Percentiles rank a stretch among this genome's conserved stretches.
Evolutionary conservation across 2,329 filamentous ascomycete genomes (phyloP).

Genomic region (Colletotrichum scovillei): DNA sequence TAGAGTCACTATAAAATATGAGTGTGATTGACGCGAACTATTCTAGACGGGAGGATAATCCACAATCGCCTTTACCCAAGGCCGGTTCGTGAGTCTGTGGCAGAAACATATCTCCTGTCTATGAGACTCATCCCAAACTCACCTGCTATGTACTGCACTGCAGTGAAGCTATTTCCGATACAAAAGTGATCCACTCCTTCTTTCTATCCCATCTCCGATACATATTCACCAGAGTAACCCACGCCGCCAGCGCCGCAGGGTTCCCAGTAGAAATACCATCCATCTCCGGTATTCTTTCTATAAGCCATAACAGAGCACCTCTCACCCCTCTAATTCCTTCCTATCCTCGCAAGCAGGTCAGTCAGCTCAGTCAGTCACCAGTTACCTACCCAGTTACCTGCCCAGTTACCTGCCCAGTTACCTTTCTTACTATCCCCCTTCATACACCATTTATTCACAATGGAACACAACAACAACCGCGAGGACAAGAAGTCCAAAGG

Average conservation of each 20-base stretch:
- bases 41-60: not conserved
- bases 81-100: too few relatives aligned
- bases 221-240: not conserved
- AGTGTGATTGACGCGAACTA: not conserved
- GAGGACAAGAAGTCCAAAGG: too few relatives aligned
- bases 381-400: too few relatives aligned
- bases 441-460: too few relatives aligned
- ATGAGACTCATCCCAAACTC: not conserved
- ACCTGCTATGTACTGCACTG: too few relatives aligned
- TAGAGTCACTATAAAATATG: not conserved
- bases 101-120: not conserved
- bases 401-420: too few relatives aligned
- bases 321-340: not conserved
- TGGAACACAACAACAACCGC: too few relatives aligned
- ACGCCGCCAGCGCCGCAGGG: not conserved
- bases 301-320: too few relatives aligned
- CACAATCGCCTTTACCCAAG: too few relatives aligned
- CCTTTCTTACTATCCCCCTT: too few relatives aligned
- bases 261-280: not conserved
- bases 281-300: not conserved
- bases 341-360: not conserved
- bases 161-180: not conserved
- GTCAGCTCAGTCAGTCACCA: too few relatives aligned
- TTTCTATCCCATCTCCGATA: not conserved
- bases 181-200: not conserved